These are phyloP conservation scores for Xylaria sp. DNA, from an alignment of 2,329 filamentous ascomycete genomes.

Conservation along the genomic window DNA sequence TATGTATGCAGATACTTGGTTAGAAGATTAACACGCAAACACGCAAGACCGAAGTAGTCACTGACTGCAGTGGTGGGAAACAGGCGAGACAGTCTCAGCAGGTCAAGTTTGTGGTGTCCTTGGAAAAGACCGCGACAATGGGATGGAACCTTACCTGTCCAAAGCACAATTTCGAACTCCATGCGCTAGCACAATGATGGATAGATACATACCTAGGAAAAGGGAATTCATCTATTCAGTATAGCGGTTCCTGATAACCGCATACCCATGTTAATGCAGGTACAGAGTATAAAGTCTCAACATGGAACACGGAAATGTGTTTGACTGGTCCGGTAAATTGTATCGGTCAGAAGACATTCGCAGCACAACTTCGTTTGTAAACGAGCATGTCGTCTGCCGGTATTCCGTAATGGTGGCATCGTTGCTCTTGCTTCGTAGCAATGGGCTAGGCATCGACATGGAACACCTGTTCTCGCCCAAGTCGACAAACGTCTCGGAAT, in stretches of 20 bases:
- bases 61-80: background rate
- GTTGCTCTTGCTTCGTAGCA: too few species aligned
- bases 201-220: background rate
- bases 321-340: background rate
- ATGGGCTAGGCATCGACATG: too few species aligned
- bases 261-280: too few species aligned
- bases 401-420: too few species aligned
- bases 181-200: background rate
- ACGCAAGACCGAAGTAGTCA: background rate
- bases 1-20: background rate
- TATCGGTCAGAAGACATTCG: background rate
- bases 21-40: background rate
- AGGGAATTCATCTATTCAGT: background rate
- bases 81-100: background rate
- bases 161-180: background rate
- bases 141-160: too few species aligned
- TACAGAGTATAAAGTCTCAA: too few species aligned
- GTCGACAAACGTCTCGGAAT: too few species aligned
- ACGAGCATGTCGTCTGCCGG: background rate
- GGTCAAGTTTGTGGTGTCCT: background rate
- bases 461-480: too few species aligned
- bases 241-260: too few species aligned
- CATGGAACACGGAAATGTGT: background rate
- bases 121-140: background rate
- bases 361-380: background rate